Conservation (phyloP, 495 filamentous ascomycete species). For the Letharia columbiana region DNA sequence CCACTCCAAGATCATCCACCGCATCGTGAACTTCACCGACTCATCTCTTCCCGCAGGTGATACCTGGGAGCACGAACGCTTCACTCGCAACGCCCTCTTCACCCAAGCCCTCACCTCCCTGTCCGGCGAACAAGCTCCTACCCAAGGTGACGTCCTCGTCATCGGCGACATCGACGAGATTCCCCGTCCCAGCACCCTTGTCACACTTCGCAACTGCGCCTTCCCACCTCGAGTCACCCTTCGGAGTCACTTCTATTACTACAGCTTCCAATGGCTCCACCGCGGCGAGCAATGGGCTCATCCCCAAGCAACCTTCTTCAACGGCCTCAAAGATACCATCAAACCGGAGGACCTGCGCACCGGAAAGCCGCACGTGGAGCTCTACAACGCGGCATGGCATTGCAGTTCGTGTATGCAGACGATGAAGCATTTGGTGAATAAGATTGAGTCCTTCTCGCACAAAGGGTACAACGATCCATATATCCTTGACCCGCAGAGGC, state of each 20-base stretch:
- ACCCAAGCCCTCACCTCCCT: slow-evolving; percentile 41
- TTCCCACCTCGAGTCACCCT: slow-evolving; percentile 47
- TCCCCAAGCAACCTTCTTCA: slow-evolving; percentile 47
- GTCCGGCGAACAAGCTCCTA: slow-evolving; percentile 24
- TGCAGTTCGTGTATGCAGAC: slow-evolving; percentile 48
- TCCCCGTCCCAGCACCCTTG: slow-evolving; percentile 38
- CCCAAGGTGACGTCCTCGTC: slow-evolving; percentile 31
- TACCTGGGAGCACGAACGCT: slow-evolving; percentile 42
- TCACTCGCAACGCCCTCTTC: slow-evolving; percentile 45
- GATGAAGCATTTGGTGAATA: slow-evolving; percentile 42
- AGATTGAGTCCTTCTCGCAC: slow-evolving; percentile 46
- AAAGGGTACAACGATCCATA: slow-evolving; percentile 35
- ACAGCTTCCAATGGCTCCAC: slow-evolving; percentile 48
- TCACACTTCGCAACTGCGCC: slow-evolving; percentile 38
- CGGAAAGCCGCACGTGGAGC: slow-evolving; percentile 32
- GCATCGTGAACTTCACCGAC: slow-evolving; percentile 39
- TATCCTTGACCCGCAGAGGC: slow-evolving; percentile 34
- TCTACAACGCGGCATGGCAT: slow-evolving; percentile 46
- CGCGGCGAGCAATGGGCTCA: slow-evolving; percentile 44
- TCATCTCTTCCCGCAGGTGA: slow-evolving; percentile 25
- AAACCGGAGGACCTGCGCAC: slow-evolving; percentile 42
- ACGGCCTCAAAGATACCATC: slow-evolving; percentile 37
- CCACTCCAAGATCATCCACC: slow-evolving; percentile 46
- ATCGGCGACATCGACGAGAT: slow-evolving; percentile 46
- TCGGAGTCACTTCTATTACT: slow-evolving; percentile 46